Evolutionary conservation across 345 rosid genomes (phyloP).

Genomic region (Hevea brasiliensis): DNA sequence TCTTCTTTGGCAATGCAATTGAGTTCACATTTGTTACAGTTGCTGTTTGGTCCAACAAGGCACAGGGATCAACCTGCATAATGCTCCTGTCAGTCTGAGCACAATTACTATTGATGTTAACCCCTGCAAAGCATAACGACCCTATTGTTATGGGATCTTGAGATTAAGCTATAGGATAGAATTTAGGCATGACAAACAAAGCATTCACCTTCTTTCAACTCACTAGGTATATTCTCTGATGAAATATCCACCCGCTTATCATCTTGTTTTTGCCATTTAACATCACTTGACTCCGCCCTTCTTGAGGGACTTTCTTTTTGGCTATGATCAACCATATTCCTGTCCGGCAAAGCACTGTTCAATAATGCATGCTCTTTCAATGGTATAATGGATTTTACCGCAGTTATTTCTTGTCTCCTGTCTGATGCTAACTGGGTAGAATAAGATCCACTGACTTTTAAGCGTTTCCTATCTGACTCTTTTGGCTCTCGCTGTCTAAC

Average conservation of each 20-base stretch:
- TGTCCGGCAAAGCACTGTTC: constrained; percentile 23
- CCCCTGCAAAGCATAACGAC: constrained; percentile 45
- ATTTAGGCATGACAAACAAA: constrained; percentile 4
- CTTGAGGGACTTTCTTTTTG: constrained; percentile 33
- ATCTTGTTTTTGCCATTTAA: constrained; percentile 40
- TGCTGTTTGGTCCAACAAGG: constrained; percentile 31
- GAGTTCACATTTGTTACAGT: constrained; percentile 30
- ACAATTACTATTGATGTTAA: constrained; percentile 32
- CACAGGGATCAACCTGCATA: constrained; percentile 36
- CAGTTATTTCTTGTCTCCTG: constrained; percentile 27
- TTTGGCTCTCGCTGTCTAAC: constrained; percentile 38
- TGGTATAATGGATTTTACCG: constrained; percentile 31
- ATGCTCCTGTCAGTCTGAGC: constrained; percentile 37
- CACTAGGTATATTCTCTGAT: constrained; percentile 31
- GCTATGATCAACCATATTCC: constrained; percentile 24
- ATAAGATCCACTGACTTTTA: constrained; percentile 43
- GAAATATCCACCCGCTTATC: constrained; percentile 34
- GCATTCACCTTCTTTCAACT: constrained; percentile 31
- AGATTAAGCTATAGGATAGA: neutral
- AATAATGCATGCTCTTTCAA: constrained; percentile 34
- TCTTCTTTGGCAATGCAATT: constrained; percentile 32
- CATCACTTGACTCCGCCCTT: constrained; percentile 34
- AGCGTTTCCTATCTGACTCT: constrained; percentile 70
- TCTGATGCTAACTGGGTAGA: constrained; percentile 37
- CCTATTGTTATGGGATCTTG: constrained; percentile 15